Evolutionary conservation across 192 early-diverging fungal genomes (phyloP).

Genomic region (Jimgerdemannia lactiflua): DNA sequence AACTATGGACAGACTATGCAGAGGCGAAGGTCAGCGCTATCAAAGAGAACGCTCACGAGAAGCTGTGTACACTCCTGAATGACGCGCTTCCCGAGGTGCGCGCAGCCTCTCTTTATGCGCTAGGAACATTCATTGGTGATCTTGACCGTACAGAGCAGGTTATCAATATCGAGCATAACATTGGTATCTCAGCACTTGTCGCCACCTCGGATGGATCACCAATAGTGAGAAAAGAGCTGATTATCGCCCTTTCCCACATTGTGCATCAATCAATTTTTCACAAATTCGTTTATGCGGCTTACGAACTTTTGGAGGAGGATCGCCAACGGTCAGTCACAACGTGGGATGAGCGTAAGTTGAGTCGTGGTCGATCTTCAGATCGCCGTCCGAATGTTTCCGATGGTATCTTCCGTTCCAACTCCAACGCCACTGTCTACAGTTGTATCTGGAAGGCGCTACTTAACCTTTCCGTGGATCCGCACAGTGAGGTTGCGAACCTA

Average conservation of each 20-base stretch:
- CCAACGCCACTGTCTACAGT: constrained; percentile 53
- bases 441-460: constrained; percentile 84
- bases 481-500: constrained; percentile 66
- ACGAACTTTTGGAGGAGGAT: constrained; percentile 42
- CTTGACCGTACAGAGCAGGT: constrained; percentile 66
- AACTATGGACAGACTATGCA: constrained; percentile 79
- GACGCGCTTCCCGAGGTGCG: constrained; percentile 82
- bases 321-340: constrained; percentile 13
- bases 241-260: constrained; percentile 68
- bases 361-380: constrained; percentile 5
- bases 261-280: constrained; percentile 63
- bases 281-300: constrained; percentile 64
- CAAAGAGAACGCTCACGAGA: constrained; percentile 59
- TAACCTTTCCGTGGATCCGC: constrained; percentile 78
- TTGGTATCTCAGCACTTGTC: constrained; percentile 63
- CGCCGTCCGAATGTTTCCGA: constrained; percentile 19
- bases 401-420: constrained; percentile 22
- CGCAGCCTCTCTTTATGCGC: constrained; percentile 76
- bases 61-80: constrained; percentile 50
- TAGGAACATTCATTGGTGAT: constrained; percentile 76
- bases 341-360: constrained; percentile 14
- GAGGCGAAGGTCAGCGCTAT: constrained; percentile 66
- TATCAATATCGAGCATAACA: constrained; percentile 68
- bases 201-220: constrained; percentile 82
- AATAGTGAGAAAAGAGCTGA: constrained; percentile 88